A percentile compares a stretch with the other conserved stretches of the same genome.
Evolutionary conservation across 2,329 filamentous ascomycete genomes (phyloP).

Genomic region (Calonectria leucothoes): DNA sequence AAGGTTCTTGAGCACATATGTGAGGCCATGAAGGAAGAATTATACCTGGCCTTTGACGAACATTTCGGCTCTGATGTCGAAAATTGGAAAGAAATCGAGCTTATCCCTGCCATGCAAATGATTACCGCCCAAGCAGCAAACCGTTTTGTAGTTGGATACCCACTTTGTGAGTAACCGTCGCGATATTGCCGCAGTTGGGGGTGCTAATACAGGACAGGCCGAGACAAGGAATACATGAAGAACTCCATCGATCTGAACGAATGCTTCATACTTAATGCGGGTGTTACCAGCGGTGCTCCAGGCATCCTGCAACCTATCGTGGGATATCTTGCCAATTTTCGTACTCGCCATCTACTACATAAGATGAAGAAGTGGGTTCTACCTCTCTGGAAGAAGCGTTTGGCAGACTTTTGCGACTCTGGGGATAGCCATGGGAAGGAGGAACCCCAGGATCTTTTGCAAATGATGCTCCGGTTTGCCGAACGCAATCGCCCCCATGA

Average conservation of each 20-base stretch:
- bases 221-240: conserved; percentile 49
- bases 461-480: conserved; percentile 56
- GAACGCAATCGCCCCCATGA: conserved; percentile 51
- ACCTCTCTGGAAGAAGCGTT: conserved; percentile 34
- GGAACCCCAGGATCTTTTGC: conserved; percentile 52
- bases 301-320: conserved; percentile 46
- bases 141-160: conserved; percentile 47
- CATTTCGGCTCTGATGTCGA: conserved; percentile 48
- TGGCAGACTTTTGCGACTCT: conserved; percentile 20
- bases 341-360: conserved; percentile 33
- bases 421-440: conserved; percentile 11
- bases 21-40: conserved; percentile 49
- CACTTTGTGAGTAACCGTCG: conserved; percentile 42
- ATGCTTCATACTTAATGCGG: conserved; percentile 47
- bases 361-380: conserved; percentile 43
- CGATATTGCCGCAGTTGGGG: not conserved
- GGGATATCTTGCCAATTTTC: conserved; percentile 41
- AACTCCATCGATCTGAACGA: conserved; percentile 45
- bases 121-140: conserved; percentile 46
- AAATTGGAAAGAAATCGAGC: conserved; percentile 49
- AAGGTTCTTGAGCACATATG: conserved; percentile 47
- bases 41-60: conserved; percentile 48
- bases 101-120: conserved; percentile 39
- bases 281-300: conserved; percentile 45
- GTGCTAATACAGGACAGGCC: conserved; percentile 31